A percentile compares a stretch with the other conserved stretches of the same genome.
Conservation (phyloP, 768 basidiomycete species). For the Boletales sp. region DNA sequence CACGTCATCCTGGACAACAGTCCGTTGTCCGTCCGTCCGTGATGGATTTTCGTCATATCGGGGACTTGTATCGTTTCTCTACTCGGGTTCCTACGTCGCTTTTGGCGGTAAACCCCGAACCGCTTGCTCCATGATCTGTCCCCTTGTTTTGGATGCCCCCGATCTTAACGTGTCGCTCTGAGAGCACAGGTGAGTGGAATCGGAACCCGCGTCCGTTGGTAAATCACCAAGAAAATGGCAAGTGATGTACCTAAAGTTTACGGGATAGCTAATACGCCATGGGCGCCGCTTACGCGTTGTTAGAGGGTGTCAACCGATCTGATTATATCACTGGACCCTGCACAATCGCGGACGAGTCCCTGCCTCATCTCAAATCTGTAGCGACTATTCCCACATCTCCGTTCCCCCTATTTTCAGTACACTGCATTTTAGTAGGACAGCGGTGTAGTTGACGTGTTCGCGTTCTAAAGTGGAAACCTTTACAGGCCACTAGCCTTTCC, state of each 20-base stretch:
- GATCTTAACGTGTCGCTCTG: not conserved
- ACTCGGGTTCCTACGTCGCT: not conserved
- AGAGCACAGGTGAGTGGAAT: slow-evolving; percentile 3
- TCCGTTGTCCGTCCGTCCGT: not conserved
- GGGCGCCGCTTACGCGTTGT: slow-evolving; percentile 9
- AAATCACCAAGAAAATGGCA: no score
- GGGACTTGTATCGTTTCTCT: slow-evolving; percentile 1
- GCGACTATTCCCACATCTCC: slow-evolving; percentile 2
- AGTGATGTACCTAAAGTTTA: slow-evolving; percentile 3
- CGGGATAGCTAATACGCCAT: slow-evolving; percentile 1
- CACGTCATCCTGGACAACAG: not conserved
- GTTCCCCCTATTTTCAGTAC: not conserved
- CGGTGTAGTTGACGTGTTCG: slow-evolving; percentile 1
- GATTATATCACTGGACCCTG: slow-evolving; percentile 22
- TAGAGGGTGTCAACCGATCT: slow-evolving; percentile 13
- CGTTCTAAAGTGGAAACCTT: no score
- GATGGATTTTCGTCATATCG: not conserved
- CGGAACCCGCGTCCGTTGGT: not conserved
- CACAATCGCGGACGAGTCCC: slow-evolving; percentile 1
- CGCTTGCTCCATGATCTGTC: not conserved
- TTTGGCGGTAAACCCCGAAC: not conserved
- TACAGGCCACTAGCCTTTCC: no score
- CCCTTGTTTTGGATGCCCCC: not conserved
- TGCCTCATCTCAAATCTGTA: slow-evolving; percentile 3
- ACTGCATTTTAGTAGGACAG: not conserved